Evolutionary conservation across 345 rosid species (phyloP), one percentile per base, ranked within the genome.

Genomic region (Melaleuca alternifolia): DNA sequence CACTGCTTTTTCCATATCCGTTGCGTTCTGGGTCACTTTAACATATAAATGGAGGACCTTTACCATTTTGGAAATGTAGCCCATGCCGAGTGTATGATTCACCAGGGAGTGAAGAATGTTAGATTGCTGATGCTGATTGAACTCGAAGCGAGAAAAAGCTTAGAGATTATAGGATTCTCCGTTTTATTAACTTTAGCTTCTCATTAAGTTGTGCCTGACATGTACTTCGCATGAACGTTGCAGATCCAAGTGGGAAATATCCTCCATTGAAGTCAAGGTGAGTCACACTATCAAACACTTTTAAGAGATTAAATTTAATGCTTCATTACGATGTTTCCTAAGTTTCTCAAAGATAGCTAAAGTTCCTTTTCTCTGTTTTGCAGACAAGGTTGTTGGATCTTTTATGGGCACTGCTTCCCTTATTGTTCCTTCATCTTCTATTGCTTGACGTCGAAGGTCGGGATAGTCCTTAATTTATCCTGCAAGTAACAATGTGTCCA

Each of bases 181-280:
- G 33, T 46, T 65, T 33, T 18, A 71, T 71, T 33, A 33, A 53
- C 52, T 50, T 24, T 14, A 59, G 46, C 23, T 28, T 7, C 86
- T 15, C 54, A 23, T 59, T 7, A 26, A 48, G 33, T 28, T 83
- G 54, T 51, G 0, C 44, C 54, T 59, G 51, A 46, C 24, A 10
- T 15, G 2, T 44, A 6, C 24, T 57, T 41, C 28, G 11, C 15
- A 24, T 86, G 83, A 28, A 33, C 33, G 24, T 33, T 88, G 88
- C 92, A 92, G 94, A 93, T 89, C 77, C 89, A 86, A 88, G 84
- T 85, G 92, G 92, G 86, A 91, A 82, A 56, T 93, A 87, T 82
- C 95, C 85, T 37, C 95, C 90, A 10, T 82, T 93, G 79, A 89
- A 87, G 88, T 84, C 85, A 87, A 89, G 92, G 95, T 92, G 87